A percentile compares a stretch with the other conserved stretches of the same genome.
These are phyloP conservation scores for Infundibulicybe gibba DNA, from an alignment of 768 basidiomycete species.

Conservation along the genomic window DNA sequence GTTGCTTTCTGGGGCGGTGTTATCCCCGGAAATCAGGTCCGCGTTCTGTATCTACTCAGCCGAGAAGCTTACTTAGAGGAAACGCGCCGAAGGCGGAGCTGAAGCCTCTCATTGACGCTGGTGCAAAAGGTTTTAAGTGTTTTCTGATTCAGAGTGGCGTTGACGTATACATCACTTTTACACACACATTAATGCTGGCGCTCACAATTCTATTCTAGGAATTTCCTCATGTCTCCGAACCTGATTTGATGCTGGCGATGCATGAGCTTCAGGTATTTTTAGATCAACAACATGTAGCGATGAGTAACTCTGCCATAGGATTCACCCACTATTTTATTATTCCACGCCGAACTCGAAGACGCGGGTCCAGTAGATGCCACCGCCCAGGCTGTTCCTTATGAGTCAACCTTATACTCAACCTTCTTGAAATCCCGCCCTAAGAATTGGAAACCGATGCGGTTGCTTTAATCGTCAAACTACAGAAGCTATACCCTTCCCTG, in stretches of 20 bases:
- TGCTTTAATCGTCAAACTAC: slow-evolving; percentile 65
- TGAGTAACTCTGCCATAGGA: slow-evolving; percentile 39
- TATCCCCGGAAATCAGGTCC: slow-evolving; percentile 85
- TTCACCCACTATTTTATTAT: slow-evolving; percentile 70
- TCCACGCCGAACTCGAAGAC: slow-evolving; percentile 84
- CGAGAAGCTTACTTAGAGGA: background rate
- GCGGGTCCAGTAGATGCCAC: background rate
- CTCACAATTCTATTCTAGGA: slow-evolving; percentile 52
- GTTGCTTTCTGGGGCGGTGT: slow-evolving; percentile 95
- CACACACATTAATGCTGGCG: background rate
- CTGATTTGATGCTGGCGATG: slow-evolving; percentile 71
- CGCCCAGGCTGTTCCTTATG: slow-evolving; percentile 7
- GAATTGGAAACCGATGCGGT: slow-evolving; percentile 80
- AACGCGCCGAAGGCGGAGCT: slow-evolving; percentile 54
- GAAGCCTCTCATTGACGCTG: slow-evolving; percentile 67
- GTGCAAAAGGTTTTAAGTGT: slow-evolving; percentile 96
- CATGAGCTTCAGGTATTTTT: slow-evolving; percentile 59
- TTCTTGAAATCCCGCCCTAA: slow-evolving; percentile 87
- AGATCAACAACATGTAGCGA: slow-evolving; percentile 1
- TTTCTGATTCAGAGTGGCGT: slow-evolving; percentile 96
- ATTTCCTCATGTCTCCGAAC: slow-evolving; percentile 82
- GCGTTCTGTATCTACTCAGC: slow-evolving; percentile 7
- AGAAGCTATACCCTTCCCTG: slow-evolving; percentile 57
- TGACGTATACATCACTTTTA: slow-evolving; percentile 49
- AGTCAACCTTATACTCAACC: slow-evolving; percentile 65